Percentiles rank a stretch among this genome's conserved stretches.
Evolutionary conservation across 495 filamentous ascomycete species (phyloP).

Genomic region (Penicillium bovifimosum): DNA sequence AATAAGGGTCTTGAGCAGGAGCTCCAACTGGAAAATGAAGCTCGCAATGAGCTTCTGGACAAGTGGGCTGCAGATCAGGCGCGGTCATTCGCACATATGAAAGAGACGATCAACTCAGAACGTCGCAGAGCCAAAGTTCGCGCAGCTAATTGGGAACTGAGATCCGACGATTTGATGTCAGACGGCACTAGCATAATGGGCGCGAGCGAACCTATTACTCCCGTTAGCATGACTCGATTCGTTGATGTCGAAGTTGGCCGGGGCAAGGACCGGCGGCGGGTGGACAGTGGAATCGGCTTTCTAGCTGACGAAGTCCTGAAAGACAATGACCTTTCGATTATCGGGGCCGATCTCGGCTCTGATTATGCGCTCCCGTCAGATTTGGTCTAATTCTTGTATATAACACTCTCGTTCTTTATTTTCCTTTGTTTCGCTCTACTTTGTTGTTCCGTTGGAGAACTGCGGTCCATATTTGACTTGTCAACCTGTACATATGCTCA

Average conservation of each 20-base stretch:
- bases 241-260: slow-evolving; percentile 44
- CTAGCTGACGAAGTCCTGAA: slow-evolving; percentile 50
- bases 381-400: slow-evolving; percentile 7
- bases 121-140: slow-evolving; percentile 37
- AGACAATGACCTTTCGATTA: slow-evolving; percentile 29
- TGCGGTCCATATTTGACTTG: neutral
- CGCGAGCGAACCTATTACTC: slow-evolving; percentile 40
- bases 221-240: slow-evolving; percentile 39
- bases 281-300: slow-evolving; percentile 60
- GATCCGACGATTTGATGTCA: slow-evolving; percentile 46
- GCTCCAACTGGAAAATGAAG: slow-evolving; percentile 30
- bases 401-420: slow-evolving; percentile 4
- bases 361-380: slow-evolving; percentile 17
- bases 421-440: neutral
- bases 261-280: slow-evolving; percentile 41
- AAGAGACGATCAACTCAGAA: slow-evolving; percentile 33
- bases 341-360: slow-evolving; percentile 23
- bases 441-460: neutral
- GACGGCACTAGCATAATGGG: slow-evolving; percentile 41
- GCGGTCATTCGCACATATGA: slow-evolving; percentile 35
- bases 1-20: slow-evolving; percentile 36
- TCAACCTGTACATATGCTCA: too few species aligned
- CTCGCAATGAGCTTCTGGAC: slow-evolving; percentile 34
- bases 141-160: slow-evolving; percentile 37
- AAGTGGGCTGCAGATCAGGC: slow-evolving; percentile 36